Evolutionary conservation across 225 moss, liverwort and hornwort genomes (phyloP).

Genomic region (Physcomitrellopsis africana): DNA sequence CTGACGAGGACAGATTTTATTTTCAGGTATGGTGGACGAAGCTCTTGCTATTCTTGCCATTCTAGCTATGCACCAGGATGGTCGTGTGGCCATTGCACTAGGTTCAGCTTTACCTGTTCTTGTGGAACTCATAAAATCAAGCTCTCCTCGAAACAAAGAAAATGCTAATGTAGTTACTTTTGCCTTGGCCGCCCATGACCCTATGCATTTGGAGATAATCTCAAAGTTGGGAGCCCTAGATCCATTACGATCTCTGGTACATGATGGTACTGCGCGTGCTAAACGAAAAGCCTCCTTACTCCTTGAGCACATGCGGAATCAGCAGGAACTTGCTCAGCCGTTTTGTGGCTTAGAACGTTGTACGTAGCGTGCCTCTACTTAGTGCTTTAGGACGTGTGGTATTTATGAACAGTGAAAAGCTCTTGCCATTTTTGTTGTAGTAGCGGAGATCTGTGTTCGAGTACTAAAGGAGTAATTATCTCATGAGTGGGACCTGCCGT

Average conservation of each 20-base stretch:
- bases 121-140: conserved; percentile 51
- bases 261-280: conserved; percentile 37
- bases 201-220: conserved; percentile 24
- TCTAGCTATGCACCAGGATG: conserved; percentile 64
- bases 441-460: too few species aligned
- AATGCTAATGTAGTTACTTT: conserved; percentile 47
- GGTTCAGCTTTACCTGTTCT: conserved; percentile 52
- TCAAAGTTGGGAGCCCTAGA: conserved; percentile 27
- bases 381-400: too few species aligned
- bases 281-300: conserved; percentile 42
- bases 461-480: too few species aligned
- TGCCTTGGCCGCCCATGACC: conserved; percentile 32
- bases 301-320: conserved; percentile 40
- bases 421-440: too few species aligned
- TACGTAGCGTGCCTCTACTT: conserved; percentile 24
- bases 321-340: conserved; percentile 21
- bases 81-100: conserved; percentile 55
- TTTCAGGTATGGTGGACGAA: conserved; percentile 79
- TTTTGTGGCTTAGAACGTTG: conserved; percentile 18
- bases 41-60: conserved; percentile 68
- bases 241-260: conserved; percentile 27
- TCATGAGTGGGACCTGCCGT: too few species aligned
- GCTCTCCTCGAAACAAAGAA: conserved; percentile 64
- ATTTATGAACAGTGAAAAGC: too few species aligned
- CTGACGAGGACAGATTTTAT: too few species aligned